Percentiles rank a stretch among this genome's conserved stretches.
Conservation (phyloP, 495 filamentous ascomycete genomes). For the Aspergillus avenaceus region DNA sequence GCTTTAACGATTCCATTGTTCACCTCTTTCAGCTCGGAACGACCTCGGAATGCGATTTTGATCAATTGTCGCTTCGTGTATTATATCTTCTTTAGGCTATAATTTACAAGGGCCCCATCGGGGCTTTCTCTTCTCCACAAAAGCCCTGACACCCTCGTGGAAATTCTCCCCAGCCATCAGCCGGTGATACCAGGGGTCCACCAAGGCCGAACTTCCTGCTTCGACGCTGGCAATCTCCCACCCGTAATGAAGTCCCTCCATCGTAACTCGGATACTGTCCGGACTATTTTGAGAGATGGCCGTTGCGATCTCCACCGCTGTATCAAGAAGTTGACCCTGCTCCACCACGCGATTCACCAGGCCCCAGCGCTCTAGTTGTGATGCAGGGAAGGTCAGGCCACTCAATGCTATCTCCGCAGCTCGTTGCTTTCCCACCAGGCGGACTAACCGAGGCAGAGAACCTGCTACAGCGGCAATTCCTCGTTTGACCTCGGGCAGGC, state of each 20-base stretch:
- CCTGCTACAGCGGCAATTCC: slow-evolving; percentile 70
- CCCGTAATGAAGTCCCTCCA: slow-evolving; percentile 60
- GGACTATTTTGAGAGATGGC: slow-evolving; percentile 50
- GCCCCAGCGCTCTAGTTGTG: slow-evolving; percentile 62
- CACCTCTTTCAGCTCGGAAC: not conserved
- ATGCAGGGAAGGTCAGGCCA: slow-evolving; percentile 53
- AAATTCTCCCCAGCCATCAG: slow-evolving; percentile 70
- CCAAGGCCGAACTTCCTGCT: slow-evolving; percentile 54
- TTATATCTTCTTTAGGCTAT: slow-evolving; percentile 26
- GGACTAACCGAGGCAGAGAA: slow-evolving; percentile 65
- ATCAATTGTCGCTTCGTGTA: too few relatives aligned
- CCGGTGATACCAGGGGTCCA: slow-evolving; percentile 52
- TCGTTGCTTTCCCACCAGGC: slow-evolving; percentile 62
- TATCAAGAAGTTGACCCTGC: slow-evolving; percentile 39
- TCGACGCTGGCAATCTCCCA: slow-evolving; percentile 66
- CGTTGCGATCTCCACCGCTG: slow-evolving; percentile 44
- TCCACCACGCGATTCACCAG: slow-evolving; percentile 53
- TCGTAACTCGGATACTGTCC: slow-evolving; percentile 63
- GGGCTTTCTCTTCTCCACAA: slow-evolving; percentile 73
- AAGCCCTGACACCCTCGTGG: slow-evolving; percentile 70
- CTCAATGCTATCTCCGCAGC: slow-evolving; percentile 68
- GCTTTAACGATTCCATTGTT: not conserved
- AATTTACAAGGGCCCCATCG: slow-evolving; percentile 72
- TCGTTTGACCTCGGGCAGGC: slow-evolving; percentile 63
- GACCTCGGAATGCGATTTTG: not conserved